Base-by-base conservation (phyloP, 1,284 basidiomycete species). In the Trametes pubescens region DNA sequence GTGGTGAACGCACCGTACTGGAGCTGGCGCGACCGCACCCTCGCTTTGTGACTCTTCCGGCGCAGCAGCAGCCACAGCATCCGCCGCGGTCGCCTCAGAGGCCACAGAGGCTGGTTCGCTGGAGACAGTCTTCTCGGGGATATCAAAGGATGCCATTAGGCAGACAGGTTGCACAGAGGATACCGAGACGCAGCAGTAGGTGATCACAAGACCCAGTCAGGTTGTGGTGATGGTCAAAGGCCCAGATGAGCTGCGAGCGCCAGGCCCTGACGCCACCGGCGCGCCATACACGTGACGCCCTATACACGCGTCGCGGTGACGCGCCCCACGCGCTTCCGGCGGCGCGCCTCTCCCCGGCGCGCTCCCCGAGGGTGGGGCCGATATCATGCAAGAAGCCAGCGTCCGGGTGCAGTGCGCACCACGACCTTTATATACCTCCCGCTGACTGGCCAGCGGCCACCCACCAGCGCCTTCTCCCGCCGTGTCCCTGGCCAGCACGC, bases 281-380 rank as follows among this genome's bases (percentile, higher is more conserved):
- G 60, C 46, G 54, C 58, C 18, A 2, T 4, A 21, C 67, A 68
- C 67, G 67, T 68, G 67, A 65, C 21, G 21, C 18, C 21, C 24
- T 51, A 56, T 54, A 52, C 51, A 63, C 66, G 66, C 66, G 66
- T 59, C 66, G 66, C 63, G 47, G 10, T 26, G 63, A 57, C 61
- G 61, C 61, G 59, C 59, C 38, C 24, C 21, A 11, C 2, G 10
- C 32, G 4, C 13, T 49, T 7, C 18, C 14, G 13, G 14, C 21
- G 11, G 40, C 53, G 24, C 29, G 51, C 37, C 29, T 32, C 29
- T 24, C 35, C 26, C 10, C 47, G 10, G 37, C 29, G 26, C 35
- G 32, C 34, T 37, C 21, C n/a, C 11, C 13, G n/a, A 32, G n/a
- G 18, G 18, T 13, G n/a, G 0, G 10, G 8, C 51, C 22, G 18